Evolutionary conservation across 164 flowering plant species (phyloP).

Genomic region (Nymphaea thermarum): DNA sequence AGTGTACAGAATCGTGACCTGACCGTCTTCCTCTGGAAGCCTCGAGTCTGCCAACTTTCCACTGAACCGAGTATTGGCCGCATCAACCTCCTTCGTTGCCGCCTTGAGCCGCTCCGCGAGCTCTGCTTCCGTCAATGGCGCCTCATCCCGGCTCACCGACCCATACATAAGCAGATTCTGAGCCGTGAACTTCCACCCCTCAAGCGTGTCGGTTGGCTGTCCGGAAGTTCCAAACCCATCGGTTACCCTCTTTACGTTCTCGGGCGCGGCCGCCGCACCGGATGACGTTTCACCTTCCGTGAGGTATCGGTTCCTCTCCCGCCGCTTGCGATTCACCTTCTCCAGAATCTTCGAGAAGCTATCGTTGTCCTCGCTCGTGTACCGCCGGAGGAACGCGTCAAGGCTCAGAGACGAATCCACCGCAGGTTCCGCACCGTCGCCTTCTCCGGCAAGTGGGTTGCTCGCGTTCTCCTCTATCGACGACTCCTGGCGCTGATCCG

Average conservation of each 20-base stretch:
- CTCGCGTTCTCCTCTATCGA: background rate
- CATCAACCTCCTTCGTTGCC: constrained; percentile 60
- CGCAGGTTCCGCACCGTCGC: constrained; percentile 7
- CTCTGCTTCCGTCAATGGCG: constrained; percentile 69
- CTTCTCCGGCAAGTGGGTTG: constrained; percentile 8
- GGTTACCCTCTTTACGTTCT: constrained; percentile 53
- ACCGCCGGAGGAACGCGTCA: constrained; percentile 67
- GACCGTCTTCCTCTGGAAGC: constrained; percentile 52
- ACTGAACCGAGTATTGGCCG: constrained; percentile 56
- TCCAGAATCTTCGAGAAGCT: constrained; percentile 73
- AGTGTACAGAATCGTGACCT: constrained; percentile 58
- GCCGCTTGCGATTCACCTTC: constrained; percentile 77
- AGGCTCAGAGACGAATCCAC: constrained; percentile 28
- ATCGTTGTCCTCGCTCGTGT: constrained; percentile 90
- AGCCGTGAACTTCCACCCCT: constrained; percentile 77
- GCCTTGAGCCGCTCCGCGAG: constrained; percentile 48
- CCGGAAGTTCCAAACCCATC: constrained; percentile 91
- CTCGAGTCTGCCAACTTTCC: constrained; percentile 51
- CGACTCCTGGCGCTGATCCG: background rate
- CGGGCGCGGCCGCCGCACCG: constrained; percentile 23
- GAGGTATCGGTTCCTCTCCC: constrained; percentile 55
- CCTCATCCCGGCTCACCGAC: constrained; percentile 65
- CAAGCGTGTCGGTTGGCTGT: constrained; percentile 71
- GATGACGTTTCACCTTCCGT: constrained; percentile 47
- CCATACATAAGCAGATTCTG: constrained; percentile 89